phyloP scores from a whole-genome alignment of 805 yeast genomes.

The Teunomyces panamensis region DNA sequence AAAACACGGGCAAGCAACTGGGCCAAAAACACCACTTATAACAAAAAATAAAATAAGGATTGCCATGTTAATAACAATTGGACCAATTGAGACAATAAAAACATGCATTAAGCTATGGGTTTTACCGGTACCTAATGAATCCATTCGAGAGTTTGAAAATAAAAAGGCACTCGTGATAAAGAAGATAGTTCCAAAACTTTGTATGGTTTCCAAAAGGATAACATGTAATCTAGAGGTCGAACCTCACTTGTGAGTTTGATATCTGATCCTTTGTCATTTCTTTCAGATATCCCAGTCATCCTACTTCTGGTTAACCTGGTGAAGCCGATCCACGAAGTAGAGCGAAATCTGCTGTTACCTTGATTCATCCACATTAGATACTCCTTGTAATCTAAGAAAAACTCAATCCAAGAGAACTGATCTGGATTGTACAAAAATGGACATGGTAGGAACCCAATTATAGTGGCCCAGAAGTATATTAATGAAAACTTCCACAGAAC shows the following conservation, averaged over 20 bases:
- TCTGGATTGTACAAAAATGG: conserved; percentile 56
- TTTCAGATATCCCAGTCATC: conserved; percentile 51
- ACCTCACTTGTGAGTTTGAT: conserved; percentile 43
- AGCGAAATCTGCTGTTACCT: conserved; percentile 56
- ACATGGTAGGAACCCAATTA: conserved; percentile 43
- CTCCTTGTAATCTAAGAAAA: conserved; percentile 49
- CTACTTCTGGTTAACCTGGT: conserved; percentile 51
- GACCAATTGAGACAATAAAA: conserved; percentile 43
- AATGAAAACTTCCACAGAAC: conserved; percentile 80
- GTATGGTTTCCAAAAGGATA: conserved; percentile 38
- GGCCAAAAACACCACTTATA: conserved; percentile 49
- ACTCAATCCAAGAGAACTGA: conserved; percentile 46
- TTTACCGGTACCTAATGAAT: conserved; percentile 28
- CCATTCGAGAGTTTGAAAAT: conserved; percentile 55
- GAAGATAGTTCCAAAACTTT: conserved; percentile 32
- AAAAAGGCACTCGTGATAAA: conserved; percentile 46
- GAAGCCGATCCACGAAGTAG: conserved; percentile 45
- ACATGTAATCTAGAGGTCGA: conserved; percentile 49
- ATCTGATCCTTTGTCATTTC: conserved; percentile 34
- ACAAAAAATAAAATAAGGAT: conserved; percentile 40
- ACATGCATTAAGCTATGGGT: conserved; percentile 45
- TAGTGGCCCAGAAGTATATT: conserved; percentile 56
- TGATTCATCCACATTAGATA: conserved; percentile 70
- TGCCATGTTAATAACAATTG: conserved; percentile 43
- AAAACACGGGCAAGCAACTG: conserved; percentile 44